Evolutionary conservation across 148 eudicot genomes (phyloP), one percentile per base, ranked within the genome.

Genomic region (Chenopodium album): DNA sequence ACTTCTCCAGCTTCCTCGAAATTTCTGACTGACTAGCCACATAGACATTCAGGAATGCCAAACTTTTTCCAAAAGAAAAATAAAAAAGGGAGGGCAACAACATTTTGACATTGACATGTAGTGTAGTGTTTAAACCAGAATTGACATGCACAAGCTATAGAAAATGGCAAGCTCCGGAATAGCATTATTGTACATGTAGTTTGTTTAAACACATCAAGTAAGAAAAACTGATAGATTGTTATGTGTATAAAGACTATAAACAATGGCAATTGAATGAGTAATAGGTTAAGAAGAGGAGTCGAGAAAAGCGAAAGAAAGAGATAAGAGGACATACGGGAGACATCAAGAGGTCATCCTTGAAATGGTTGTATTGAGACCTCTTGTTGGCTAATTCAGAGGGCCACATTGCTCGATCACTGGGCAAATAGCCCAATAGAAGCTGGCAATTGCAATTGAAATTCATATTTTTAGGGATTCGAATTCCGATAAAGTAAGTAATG

Each of bases 1-100:
- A 88, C 69, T 90, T 85, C 73, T 92, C 95, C 88, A 90, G 83
- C 93, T 86, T 90, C 87, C 98, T 89, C 31, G 97, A 77, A 81
- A 94, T 92, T 80, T 97, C 99, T 86, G 99, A 97, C 99, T 97
- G 88, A 89, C 94, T 92, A 94, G 91, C 92, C 97, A 97, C 83
- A 85, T 68, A 87, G 85, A 90, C 85, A 92, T 83, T 94, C 82
- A 93, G 90, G 85, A 85, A 87, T 85, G 59, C 86, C 76, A 86
- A 78, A 81, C 19, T 56, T 85, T 78, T 82, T 68, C 71, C 85
- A 75, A 29, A 79, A 76, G 26, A 54, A 50, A 41, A 41, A 41
- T 41, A 41, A 41, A 41, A 41, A 41, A 41, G 44, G 44, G 7
- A 41, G 44, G 44, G 44, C 44, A 41, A 41, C 44, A 41, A 34